A percentile compares a stretch with the other conserved stretches of the same genome.
Conservation (phyloP, 208 protist species). For the Acanthamoeba sp. region DNA sequence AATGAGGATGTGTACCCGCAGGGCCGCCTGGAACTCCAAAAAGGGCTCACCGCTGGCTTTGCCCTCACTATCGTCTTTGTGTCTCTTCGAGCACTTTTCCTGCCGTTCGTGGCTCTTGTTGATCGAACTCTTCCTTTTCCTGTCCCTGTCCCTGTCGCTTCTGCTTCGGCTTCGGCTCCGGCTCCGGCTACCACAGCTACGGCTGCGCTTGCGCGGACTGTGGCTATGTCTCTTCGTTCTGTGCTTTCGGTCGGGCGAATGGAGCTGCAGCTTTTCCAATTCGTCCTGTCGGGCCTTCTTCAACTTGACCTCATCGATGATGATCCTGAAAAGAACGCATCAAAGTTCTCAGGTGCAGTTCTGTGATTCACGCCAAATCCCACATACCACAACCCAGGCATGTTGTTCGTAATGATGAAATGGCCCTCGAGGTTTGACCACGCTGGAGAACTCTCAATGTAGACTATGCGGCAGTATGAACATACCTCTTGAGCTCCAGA, state of each 20-base stretch:
- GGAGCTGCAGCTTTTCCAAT: too few relatives aligned
- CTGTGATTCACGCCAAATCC: too few relatives aligned
- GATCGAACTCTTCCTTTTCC: neutral
- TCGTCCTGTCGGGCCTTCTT: neutral
- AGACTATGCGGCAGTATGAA: neutral
- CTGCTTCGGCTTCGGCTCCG: neutral
- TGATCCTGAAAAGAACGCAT: too few relatives aligned
- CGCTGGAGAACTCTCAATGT: neutral
- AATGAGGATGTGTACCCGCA: neutral
- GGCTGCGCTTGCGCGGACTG: neutral
- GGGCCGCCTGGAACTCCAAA: neutral
- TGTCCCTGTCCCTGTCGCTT: neutral
- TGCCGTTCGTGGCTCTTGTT: neutral
- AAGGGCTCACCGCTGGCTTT: neutral
- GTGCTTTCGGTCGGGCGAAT: neutral
- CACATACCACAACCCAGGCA: too few relatives aligned
- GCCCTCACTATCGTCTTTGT: neutral
- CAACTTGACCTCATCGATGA: neutral
- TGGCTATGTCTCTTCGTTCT: neutral
- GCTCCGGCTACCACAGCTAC: neutral
- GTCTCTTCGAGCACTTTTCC: neutral
- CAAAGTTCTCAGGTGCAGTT: too few relatives aligned
- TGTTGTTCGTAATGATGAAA: too few relatives aligned
- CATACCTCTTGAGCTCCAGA: slow-evolving; percentile 8
- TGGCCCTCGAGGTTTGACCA: neutral